phyloP scores from a whole-genome alignment of 1,284 basidiomycete genomes.

The Fistulinella cinereoalba region DNA sequence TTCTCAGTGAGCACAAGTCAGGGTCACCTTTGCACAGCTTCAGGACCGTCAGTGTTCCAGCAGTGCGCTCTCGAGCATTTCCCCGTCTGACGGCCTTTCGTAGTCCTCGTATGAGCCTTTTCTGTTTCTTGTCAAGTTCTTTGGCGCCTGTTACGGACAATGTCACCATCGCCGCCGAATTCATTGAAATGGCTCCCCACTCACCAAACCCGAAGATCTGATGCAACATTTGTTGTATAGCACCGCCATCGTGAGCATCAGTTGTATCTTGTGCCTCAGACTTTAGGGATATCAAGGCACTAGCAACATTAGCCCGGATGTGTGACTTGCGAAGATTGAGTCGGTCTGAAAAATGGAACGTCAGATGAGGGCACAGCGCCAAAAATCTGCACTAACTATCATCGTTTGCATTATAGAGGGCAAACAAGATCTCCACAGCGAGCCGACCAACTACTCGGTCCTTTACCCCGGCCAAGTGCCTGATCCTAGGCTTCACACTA shows the following conservation, averaged over 20 bases:
- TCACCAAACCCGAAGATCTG: conserved; percentile 24
- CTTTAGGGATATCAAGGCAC: conserved; percentile 9
- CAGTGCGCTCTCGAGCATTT: conserved; percentile 13
- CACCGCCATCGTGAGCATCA: not conserved
- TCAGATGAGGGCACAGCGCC: not conserved
- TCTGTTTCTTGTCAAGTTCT: too few species aligned
- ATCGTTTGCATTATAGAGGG: conserved; percentile 7
- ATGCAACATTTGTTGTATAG: conserved; percentile 5
- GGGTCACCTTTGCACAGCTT: conserved; percentile 12
- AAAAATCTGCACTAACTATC: conserved; percentile 1
- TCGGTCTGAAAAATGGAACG: conserved; percentile 1
- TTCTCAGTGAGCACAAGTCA: not conserved
- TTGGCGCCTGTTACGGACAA: too few species aligned
- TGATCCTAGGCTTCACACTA: conserved; percentile 5
- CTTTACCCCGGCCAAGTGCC: conserved; percentile 11
- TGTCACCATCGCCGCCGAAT: not conserved
- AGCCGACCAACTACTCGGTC: conserved; percentile 18
- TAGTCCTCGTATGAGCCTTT: too few species aligned
- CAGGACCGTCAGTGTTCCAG: conserved; percentile 23
- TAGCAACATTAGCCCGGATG: conserved; percentile 18
- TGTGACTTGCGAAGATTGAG: conserved; percentile 1
- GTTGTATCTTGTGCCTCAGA: not conserved
- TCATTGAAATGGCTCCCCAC: not conserved
- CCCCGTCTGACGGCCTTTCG: not conserved
- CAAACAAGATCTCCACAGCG: conserved; percentile 20